Evolutionary conservation across 2,329 filamentous ascomycete genomes (phyloP).

Genomic region (Nemania sp.): DNA sequence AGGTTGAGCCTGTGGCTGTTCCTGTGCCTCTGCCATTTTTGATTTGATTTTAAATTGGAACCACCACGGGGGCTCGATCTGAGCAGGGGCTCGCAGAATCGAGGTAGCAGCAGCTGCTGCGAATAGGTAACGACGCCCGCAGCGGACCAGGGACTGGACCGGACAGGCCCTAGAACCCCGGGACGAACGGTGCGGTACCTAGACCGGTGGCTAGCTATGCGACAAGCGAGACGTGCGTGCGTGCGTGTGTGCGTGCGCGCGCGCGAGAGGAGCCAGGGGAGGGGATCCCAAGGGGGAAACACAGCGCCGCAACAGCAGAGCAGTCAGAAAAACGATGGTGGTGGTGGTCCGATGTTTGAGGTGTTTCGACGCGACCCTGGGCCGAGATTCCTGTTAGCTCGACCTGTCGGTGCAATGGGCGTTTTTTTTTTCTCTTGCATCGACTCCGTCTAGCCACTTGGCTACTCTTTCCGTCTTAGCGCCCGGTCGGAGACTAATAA

Average conservation of each 20-base stretch:
- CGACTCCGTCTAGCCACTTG: constrained; percentile 39
- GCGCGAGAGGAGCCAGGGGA: constrained; percentile 38
- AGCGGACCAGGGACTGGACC: constrained; percentile 49
- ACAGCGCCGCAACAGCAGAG: constrained; percentile 40
- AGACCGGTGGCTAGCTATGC: constrained; percentile 44
- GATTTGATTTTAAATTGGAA: constrained; percentile 55
- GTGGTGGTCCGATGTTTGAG: constrained; percentile 51
- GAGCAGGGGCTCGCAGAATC: constrained; percentile 51
- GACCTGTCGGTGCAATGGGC: constrained; percentile 49
- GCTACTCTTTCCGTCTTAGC: constrained; percentile 50
- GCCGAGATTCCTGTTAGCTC: constrained; percentile 53
- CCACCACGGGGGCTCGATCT: constrained; percentile 52
- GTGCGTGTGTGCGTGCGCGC: constrained; percentile 22
- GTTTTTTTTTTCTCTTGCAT: constrained; percentile 48
- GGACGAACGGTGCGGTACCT: constrained; percentile 41
- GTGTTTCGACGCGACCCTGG: constrained; percentile 53
- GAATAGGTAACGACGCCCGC: constrained; percentile 52
- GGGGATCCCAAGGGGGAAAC: constrained; percentile 40
- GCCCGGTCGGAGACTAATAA: constrained; percentile 40
- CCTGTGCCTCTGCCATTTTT: constrained; percentile 53
- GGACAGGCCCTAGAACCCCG: constrained; percentile 42
- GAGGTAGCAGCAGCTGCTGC: constrained; percentile 43
- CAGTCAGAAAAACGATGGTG: constrained; percentile 41
- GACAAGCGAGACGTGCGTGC: constrained; percentile 41
- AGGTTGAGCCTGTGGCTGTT: constrained; percentile 53